These are phyloP conservation scores for Carex arenaria DNA, from an alignment of 202 grass and related monocot species.

Conservation along the genomic window DNA sequence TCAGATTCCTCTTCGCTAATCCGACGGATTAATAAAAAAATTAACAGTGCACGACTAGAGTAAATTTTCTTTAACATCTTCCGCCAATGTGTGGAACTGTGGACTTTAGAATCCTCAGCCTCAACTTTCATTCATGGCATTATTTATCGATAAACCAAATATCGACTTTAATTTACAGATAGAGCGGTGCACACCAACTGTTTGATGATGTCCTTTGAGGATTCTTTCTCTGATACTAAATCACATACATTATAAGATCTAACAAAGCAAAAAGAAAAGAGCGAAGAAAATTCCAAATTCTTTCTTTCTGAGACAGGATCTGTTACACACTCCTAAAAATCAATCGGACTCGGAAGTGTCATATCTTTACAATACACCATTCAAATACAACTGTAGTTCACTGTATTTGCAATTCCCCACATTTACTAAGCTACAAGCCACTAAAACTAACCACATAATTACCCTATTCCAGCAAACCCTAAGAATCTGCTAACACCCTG, in stretches of 20 bases:
- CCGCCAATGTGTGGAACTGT: no score
- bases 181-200: no score
- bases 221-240: background rate
- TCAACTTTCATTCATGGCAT: background rate
- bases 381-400: background rate
- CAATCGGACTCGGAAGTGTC: background rate
- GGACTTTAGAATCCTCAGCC: no score
- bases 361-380: background rate
- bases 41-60: no score
- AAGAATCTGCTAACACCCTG: constrained; percentile 1
- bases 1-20: no score
- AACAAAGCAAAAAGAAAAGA: background rate
- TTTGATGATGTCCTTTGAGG: background rate
- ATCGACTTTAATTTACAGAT: background rate
- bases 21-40: no score
- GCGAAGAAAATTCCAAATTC: background rate
- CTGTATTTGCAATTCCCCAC: background rate
- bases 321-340: background rate
- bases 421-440: background rate
- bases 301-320: background rate
- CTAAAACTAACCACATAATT: background rate
- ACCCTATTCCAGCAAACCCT: background rate
- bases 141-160: background rate
- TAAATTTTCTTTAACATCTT: background rate
- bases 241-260: background rate